Evolutionary conservation across 257 asterid genomes (phyloP).

Genomic region (Euphrasia confusa): DNA sequence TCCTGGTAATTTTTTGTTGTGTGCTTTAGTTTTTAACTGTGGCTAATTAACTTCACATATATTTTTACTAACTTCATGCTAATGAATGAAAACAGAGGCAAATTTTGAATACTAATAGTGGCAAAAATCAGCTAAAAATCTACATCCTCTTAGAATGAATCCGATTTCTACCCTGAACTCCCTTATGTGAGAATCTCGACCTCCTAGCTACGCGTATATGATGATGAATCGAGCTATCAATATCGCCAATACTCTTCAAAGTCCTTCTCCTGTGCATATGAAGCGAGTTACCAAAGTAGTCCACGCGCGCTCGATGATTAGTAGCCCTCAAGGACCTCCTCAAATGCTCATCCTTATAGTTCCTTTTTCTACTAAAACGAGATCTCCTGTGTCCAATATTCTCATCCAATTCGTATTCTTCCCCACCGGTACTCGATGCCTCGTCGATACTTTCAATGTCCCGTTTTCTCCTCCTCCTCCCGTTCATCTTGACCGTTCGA

Average conservation of each 20-base stretch:
- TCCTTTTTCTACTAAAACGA: conserved; percentile 23
- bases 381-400: conserved; percentile 21
- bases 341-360: conserved; percentile 47
- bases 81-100: too few species aligned
- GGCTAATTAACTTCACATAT: too few species aligned
- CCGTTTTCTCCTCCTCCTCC: conserved; percentile 24
- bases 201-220: conserved; percentile 46
- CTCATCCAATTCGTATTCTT: conserved; percentile 30
- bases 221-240: conserved; percentile 29
- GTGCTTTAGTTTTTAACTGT: too few species aligned
- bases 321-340: conserved; percentile 54
- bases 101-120: too few species aligned
- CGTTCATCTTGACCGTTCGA: conserved; percentile 31
- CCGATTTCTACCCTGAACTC: conserved; percentile 29
- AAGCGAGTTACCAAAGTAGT: conserved; percentile 27
- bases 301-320: conserved; percentile 34
- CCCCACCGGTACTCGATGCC: conserved; percentile 27
- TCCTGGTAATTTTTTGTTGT: not conserved
- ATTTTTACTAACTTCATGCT: too few species aligned
- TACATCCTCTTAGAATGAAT: conserved; percentile 25
- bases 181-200: conserved; percentile 44
- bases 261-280: conserved; percentile 24
- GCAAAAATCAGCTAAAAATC: not conserved
- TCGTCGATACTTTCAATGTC: conserved; percentile 35
- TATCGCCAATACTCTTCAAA: conserved; percentile 24